Evolutionary conservation across 2,329 filamentous ascomycete genomes (phyloP).

Genomic region (Xylariaceae sp.): DNA sequence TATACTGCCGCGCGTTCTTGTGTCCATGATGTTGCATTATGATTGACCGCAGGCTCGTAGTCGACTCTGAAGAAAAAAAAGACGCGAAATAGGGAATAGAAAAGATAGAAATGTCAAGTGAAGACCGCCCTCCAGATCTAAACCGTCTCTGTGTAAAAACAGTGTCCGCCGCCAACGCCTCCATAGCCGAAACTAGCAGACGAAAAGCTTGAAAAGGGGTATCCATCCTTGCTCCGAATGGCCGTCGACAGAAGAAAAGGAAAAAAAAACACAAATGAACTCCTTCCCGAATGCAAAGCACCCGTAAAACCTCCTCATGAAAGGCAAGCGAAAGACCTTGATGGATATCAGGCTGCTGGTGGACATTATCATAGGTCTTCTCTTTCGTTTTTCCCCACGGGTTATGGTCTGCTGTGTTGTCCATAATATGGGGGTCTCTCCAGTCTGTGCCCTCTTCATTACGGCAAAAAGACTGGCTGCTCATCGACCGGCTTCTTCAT

Average conservation of each 20-base stretch:
- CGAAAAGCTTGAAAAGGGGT: conserved; percentile 12
- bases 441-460: neutral
- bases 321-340: too few species aligned
- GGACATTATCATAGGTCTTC: neutral
- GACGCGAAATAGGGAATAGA: neutral
- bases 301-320: conserved; percentile 2
- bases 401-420: neutral
- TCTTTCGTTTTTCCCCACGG: neutral
- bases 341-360: too few species aligned
- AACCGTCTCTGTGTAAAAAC: neutral
- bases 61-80: neutral
- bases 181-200: neutral
- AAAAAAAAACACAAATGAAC: conserved; percentile 6
- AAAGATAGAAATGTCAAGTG: neutral
- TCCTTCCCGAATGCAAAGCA: conserved; percentile 15
- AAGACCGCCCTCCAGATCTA: neutral
- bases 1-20: too few species aligned
- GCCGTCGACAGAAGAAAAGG: neutral
- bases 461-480: neutral
- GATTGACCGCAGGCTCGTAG: too few species aligned
- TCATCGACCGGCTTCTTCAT: neutral
- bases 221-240: conserved; percentile 10
- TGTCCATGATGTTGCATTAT: too few species aligned
- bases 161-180: neutral
- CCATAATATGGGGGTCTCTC: neutral